phyloP scores from a whole-genome alignment of 2,329 filamentous ascomycete species.

The Fusarium sp. region DNA sequence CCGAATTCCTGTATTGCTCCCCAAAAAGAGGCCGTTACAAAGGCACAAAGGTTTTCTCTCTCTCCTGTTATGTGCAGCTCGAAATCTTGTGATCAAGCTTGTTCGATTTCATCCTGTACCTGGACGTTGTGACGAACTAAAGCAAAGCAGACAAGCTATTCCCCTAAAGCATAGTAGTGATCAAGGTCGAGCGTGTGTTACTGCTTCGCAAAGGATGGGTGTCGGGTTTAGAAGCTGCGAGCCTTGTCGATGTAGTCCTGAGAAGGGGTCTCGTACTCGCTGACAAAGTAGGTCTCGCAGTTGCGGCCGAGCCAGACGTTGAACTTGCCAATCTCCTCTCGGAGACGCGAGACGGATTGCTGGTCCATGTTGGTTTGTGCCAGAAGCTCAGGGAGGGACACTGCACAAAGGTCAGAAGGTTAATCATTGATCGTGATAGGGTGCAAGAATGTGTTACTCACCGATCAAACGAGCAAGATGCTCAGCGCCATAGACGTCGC shows the following conservation, averaged over 20 bases:
- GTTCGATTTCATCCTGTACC: background rate
- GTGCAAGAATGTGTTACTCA: conserved; percentile 54
- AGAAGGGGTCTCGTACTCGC: conserved; percentile 75
- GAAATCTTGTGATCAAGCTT: background rate
- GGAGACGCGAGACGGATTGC: conserved; percentile 85
- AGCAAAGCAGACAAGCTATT: background rate
- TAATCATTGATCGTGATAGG: background rate
- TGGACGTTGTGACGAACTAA: background rate
- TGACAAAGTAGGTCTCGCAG: conserved; percentile 77
- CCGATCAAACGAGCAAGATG: conserved; percentile 89
- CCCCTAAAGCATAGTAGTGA: background rate
- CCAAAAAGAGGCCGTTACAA: conserved; percentile 10
- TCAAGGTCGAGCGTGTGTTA: background rate
- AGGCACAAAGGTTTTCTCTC: background rate
- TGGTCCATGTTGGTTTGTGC: conserved; percentile 98
- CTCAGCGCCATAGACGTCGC: conserved; percentile 90
- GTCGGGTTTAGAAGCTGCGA: conserved; percentile 50
- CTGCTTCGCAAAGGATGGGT: background rate
- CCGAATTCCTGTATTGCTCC: background rate
- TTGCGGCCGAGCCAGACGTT: conserved; percentile 84
- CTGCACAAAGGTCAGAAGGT: conserved; percentile 54
- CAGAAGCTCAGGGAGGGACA: conserved; percentile 88
- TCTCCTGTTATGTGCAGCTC: background rate
- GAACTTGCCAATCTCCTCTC: conserved; percentile 88
- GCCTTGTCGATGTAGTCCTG: conserved; percentile 76